Evolutionary conservation across 306 rosid genomes (phyloP), one percentile per base, ranked within the genome.

Genomic region (Vicia sativa): DNA sequence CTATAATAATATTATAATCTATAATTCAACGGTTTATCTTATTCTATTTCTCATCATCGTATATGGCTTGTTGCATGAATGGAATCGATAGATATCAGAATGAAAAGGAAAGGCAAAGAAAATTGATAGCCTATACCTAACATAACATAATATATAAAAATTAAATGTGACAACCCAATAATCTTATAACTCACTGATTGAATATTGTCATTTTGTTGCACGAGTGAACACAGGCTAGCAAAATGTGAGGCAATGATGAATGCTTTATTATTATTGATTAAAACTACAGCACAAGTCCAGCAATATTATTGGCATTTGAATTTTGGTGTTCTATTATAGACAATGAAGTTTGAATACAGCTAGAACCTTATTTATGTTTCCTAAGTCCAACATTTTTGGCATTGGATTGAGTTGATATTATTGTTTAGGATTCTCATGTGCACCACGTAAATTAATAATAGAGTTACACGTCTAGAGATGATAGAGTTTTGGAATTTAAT

Each of bases 121-220:
- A 52, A 52, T 52, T 19, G 25, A 52, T 52, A 10, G 29, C 29
- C 9, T 2, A 52, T 52, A 52, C 58, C 58, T 52, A 52, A 52
- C 3, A 21, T 50, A 50, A 15, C 25, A 48, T 48, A 48, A 7
- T 9, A 16, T 16, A 48, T 8, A 50, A 50, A 50, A 50, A 50
- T 11, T 25, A 54, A 54, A 54, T 5, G 60, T 54, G 60, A 54
- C 60, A 54, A 54, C 16, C 58, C 31, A 52, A 52, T 52, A 16
- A 48, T 48, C 55, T 48, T 1, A 8, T 45, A 45, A 15, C 26
- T 49, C 28, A 49, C 13, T 21, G 31, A 52, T 21, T 52, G 58
- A 21, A 52, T 54, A 25, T 54, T 25, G 60, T 54, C 60, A 54
- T 54, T 54, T 54, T 54, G 60, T 54, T 54, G 37, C 60, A 25